These are phyloP conservation scores for Aspergillus funiculosus DNA, from an alignment of 495 filamentous ascomycete genomes.

Conservation along the genomic window DNA sequence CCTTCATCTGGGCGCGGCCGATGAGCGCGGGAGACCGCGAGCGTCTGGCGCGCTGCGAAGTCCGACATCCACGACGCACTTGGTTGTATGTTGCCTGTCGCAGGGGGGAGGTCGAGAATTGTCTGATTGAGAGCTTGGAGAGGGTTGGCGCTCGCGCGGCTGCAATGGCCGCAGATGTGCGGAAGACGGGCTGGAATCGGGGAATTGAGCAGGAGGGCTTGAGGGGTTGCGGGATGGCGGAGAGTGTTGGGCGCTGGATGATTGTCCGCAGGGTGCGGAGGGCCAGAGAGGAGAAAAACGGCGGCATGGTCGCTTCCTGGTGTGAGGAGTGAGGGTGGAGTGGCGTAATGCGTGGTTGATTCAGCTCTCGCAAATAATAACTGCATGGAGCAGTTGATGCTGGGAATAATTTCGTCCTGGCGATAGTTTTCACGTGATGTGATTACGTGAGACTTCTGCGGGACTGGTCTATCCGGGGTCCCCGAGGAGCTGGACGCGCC, in stretches of 20 bases:
- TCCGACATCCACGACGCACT: constrained; percentile 66
- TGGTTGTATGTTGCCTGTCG: constrained; percentile 48
- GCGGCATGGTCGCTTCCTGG: constrained; percentile 26
- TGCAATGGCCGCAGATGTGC: constrained; percentile 26
- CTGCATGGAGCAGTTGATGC: background rate
- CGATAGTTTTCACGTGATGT: constrained; percentile 24
- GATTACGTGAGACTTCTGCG: constrained; percentile 13
- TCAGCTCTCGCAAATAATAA: no score
- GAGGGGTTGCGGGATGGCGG: constrained; percentile 15
- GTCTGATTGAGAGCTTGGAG: constrained; percentile 22
- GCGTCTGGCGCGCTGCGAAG: constrained; percentile 69
- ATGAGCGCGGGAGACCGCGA: constrained; percentile 78
- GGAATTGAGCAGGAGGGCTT: constrained; percentile 21
- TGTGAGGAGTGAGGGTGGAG: background rate
- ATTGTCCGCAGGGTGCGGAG: constrained; percentile 38
- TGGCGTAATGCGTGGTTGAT: no score
- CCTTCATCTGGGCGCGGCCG: constrained; percentile 77
- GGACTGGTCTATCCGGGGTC: constrained; percentile 17
- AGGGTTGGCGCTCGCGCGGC: constrained; percentile 12
- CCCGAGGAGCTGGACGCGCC: constrained; percentile 39
- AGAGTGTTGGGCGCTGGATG: constrained; percentile 25
- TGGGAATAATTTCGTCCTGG: constrained; percentile 15
- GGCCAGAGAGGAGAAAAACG: constrained; percentile 34
- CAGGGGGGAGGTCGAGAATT: constrained; percentile 42
- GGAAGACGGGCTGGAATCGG: constrained; percentile 35